Evolutionary conservation across 1,139 yeast species (phyloP).

Genomic region (Sugiyamaella paludigena): DNA sequence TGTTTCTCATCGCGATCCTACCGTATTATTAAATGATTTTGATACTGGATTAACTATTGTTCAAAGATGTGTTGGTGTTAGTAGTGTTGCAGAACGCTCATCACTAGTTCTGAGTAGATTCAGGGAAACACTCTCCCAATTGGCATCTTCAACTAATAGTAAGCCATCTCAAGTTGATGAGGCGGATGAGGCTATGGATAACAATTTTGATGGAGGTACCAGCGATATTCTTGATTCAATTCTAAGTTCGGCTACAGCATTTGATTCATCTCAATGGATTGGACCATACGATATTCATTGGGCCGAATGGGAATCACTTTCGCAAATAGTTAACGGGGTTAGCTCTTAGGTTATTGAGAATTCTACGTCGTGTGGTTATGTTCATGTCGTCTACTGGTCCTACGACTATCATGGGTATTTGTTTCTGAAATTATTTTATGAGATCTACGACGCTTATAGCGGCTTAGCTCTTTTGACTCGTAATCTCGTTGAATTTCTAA

Average conservation of each 20-base stretch:
- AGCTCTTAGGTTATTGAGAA: neutral
- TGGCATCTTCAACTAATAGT: neutral
- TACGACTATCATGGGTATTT: neutral
- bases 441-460: neutral
- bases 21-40: conserved; percentile 6
- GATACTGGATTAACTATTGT: conserved; percentile 2
- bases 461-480: neutral
- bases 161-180: neutral
- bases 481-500: conserved; percentile 6
- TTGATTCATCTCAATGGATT: conserved; percentile 15
- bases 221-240: conserved; percentile 10
- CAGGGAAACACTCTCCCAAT: conserved; percentile 6
- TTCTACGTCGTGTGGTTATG: too few species aligned
- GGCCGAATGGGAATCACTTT: conserved; percentile 13
- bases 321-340: neutral
- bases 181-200: conserved; percentile 2
- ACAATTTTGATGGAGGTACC: conserved; percentile 1
- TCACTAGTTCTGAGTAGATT: conserved; percentile 4
- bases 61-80: conserved; percentile 1
- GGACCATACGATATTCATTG: conserved; percentile 17
- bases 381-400: neutral
- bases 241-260: conserved; percentile 10
- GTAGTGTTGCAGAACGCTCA: conserved; percentile 10
- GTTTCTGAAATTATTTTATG: neutral
- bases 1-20: conserved; percentile 5